phyloP scores from a whole-genome alignment of 106 monocot genomes.

The Phalaenopsis aphrodite region DNA sequence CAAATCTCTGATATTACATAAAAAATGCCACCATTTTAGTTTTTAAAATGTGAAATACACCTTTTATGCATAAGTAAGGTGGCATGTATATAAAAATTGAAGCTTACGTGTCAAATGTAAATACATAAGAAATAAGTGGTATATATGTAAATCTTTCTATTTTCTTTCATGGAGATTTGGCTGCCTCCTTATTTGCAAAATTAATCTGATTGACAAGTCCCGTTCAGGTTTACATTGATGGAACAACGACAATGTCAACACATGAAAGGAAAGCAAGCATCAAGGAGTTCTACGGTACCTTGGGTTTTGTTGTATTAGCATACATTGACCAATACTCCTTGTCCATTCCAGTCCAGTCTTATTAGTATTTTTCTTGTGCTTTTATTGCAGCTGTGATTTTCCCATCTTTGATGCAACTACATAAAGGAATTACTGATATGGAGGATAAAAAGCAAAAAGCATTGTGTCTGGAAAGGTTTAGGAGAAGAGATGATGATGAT shows the following conservation, averaged over 20 bases:
- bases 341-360: not conserved
- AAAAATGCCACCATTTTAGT: no score
- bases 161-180: not conserved
- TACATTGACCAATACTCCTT: not conserved
- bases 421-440: constrained; percentile 75
- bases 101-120: no score
- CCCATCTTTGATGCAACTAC: constrained; percentile 68
- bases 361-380: not conserved
- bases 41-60: no score
- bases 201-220: constrained; percentile 1
- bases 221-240: constrained; percentile 70
- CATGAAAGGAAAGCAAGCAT: constrained; percentile 88
- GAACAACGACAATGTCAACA: constrained; percentile 77
- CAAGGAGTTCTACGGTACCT: constrained; percentile 78
- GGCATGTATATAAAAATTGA: no score
- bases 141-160: no score
- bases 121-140: no score
- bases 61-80: no score
- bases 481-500: constrained; percentile 44
- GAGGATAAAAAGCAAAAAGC: constrained; percentile 83
- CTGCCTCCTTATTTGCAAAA: not conserved
- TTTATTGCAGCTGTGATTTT: constrained; percentile 46
- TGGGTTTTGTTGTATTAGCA: not conserved
- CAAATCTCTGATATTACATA: no score
- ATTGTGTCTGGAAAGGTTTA: constrained; percentile 66